These are phyloP conservation scores for Anisodus tanguticus DNA, from an alignment of 257 asterid species.

Conservation along the genomic window DNA sequence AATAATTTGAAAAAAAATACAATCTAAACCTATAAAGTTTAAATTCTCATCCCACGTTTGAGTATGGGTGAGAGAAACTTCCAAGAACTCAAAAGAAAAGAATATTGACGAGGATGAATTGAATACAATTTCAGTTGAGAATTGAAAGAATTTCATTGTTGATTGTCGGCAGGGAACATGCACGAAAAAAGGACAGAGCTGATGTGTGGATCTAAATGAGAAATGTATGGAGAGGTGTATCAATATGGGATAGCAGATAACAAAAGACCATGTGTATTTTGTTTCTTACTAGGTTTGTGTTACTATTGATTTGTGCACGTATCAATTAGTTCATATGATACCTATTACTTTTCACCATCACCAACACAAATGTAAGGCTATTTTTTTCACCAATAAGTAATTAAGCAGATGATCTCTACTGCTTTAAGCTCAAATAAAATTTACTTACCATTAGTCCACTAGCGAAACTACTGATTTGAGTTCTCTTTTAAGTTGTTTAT, in stretches of 20 bases:
- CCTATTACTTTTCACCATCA: too few relatives aligned
- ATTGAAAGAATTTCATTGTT: slow-evolving; percentile 18
- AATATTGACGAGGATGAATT: neutral
- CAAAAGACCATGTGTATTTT: neutral
- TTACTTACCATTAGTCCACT: too few relatives aligned
- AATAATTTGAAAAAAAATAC: too few relatives aligned
- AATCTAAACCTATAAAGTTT: too few relatives aligned
- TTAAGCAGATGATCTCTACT: too few relatives aligned
- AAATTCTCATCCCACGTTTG: neutral
- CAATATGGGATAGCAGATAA: neutral
- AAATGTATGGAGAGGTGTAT: neutral
- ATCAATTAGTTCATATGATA: neutral
- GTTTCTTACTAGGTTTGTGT: neutral
- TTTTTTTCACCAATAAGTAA: too few relatives aligned
- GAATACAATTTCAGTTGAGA: neutral
- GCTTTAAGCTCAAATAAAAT: too few relatives aligned
- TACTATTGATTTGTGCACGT: neutral
- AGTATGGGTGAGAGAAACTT: slow-evolving; percentile 9
- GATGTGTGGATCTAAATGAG: slow-evolving; percentile 19
- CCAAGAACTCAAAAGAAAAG: slow-evolving; percentile 20
- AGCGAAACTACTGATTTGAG: too few relatives aligned
- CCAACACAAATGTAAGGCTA: too few relatives aligned
- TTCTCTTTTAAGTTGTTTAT: too few relatives aligned
- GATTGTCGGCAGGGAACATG: slow-evolving; percentile 30
- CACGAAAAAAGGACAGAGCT: neutral